Evolutionary conservation across 2,329 filamentous ascomycete genomes (phyloP).

Genomic region (Aspergillus sp.): DNA sequence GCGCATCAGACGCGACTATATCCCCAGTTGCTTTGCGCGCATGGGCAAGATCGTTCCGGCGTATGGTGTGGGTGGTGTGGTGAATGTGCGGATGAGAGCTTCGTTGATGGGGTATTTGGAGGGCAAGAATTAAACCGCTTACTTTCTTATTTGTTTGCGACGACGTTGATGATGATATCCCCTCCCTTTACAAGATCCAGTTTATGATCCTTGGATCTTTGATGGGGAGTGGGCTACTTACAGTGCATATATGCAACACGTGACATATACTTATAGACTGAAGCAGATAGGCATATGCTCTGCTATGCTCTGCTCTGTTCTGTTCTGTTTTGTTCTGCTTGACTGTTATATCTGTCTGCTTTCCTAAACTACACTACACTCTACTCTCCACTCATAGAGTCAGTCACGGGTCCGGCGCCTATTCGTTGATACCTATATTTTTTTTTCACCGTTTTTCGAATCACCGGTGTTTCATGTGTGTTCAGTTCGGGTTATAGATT

Average conservation of each 20-base stretch:
- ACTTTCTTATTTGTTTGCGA: not conserved
- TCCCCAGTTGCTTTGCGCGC: slow-evolving; percentile 69
- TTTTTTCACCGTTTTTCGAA: not conserved
- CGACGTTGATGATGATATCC: not conserved
- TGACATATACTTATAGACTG: not conserved
- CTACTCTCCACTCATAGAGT: not conserved
- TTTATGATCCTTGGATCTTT: not conserved
- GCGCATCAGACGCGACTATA: slow-evolving; percentile 74
- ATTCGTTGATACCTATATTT: not conserved
- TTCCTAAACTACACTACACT: not conserved
- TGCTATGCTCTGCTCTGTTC: not conserved
- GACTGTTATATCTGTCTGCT: not conserved
- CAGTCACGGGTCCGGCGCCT: not conserved
- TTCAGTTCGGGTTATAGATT: not conserved
- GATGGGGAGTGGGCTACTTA: too few species aligned
- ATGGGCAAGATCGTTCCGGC: slow-evolving; percentile 85
- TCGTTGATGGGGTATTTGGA: slow-evolving; percentile 66
- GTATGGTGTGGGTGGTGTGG: slow-evolving; percentile 84
- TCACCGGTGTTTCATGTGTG: not conserved
- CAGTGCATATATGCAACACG: not conserved
- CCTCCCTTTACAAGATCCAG: not conserved
- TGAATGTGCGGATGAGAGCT: slow-evolving; percentile 72
- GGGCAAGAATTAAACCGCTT: slow-evolving; percentile 32
- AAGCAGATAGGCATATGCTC: too few species aligned
- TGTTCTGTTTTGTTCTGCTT: not conserved